Conservation (phyloP, 352 stramenopile species). For the Globisporangium paroecandrum region DNA sequence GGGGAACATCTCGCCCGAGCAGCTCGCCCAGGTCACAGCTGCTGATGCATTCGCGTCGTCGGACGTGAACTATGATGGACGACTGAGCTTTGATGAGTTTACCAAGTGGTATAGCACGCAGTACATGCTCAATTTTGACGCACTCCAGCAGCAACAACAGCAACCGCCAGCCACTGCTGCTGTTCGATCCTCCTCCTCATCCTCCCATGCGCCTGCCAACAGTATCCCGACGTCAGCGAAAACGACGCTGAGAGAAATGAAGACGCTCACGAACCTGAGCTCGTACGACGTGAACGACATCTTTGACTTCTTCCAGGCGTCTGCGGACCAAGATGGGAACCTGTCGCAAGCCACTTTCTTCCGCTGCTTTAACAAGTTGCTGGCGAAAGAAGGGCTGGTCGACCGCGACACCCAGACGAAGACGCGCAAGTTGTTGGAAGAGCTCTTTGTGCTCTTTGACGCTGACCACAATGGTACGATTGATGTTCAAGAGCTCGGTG, state of each 20-base stretch:
- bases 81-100: constrained; percentile 81
- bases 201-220: constrained; percentile 7
- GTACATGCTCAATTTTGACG: constrained; percentile 19
- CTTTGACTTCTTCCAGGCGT: constrained; percentile 82
- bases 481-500: constrained; percentile 82
- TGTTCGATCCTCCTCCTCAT: constrained; percentile 1
- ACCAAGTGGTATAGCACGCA: constrained; percentile 75
- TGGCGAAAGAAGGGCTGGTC: constrained; percentile 39
- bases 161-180: constrained; percentile 3
- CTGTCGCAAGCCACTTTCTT: constrained; percentile 72
- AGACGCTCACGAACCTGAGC: constrained; percentile 71
- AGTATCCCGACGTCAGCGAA: constrained; percentile 13
- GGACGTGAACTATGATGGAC: constrained; percentile 63
- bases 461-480: constrained; percentile 73
- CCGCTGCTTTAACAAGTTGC: constrained; percentile 80
- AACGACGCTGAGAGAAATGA: constrained; percentile 66
- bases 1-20: constrained; percentile 51
- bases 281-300: constrained; percentile 86
- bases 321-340: constrained; percentile 54
- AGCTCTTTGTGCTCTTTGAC: constrained; percentile 84
- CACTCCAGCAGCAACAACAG: constrained; percentile 19
- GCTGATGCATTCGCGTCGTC: constrained; percentile 57
- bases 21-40: constrained; percentile 70
- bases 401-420: constrained; percentile 38
- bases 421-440: constrained; percentile 51